These are phyloP conservation scores for Microcyclosporella mali DNA, from an alignment of 2,329 filamentous ascomycete genomes.

Conservation along the genomic window DNA sequence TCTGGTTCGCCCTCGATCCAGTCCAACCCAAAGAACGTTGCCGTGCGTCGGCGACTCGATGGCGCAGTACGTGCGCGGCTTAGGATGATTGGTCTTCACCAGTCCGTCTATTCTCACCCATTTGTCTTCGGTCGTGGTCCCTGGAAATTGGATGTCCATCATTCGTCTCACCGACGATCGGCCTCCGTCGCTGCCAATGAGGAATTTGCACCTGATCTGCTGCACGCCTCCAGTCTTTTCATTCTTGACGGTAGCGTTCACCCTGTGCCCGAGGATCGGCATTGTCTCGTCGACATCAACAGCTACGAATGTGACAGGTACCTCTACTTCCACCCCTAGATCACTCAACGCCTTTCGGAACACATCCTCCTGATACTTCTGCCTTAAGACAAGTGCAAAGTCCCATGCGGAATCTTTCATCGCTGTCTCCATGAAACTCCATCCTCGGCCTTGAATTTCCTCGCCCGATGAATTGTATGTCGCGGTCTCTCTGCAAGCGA, in stretches of 20 bases:
- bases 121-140: constrained; percentile 46
- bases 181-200: constrained; percentile 68
- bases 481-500: constrained; percentile 46
- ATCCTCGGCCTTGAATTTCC: constrained; percentile 18
- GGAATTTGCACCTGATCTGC: constrained; percentile 52
- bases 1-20: constrained; percentile 50
- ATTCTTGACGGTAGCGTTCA: constrained; percentile 30
- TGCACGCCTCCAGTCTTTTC: constrained; percentile 34
- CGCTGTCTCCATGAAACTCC: constrained; percentile 13
- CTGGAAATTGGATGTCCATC: constrained; percentile 46
- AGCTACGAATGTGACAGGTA: constrained; percentile 34
- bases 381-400: constrained; percentile 49
- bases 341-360: constrained; percentile 41
- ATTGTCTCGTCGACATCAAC: constrained; percentile 35
- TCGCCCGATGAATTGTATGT: constrained; percentile 43
- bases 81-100: constrained; percentile 45
- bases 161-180: constrained; percentile 59
- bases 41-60: constrained; percentile 51
- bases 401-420: constrained; percentile 42
- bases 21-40: constrained; percentile 51
- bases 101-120: constrained; percentile 52
- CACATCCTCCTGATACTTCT: constrained; percentile 52
- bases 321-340: constrained; percentile 28
- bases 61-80: constrained; percentile 42
- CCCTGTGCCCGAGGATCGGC: constrained; percentile 19